phyloP scores from a whole-genome alignment of 1,284 basidiomycete species.

The Salmacisia buchloeana region DNA sequence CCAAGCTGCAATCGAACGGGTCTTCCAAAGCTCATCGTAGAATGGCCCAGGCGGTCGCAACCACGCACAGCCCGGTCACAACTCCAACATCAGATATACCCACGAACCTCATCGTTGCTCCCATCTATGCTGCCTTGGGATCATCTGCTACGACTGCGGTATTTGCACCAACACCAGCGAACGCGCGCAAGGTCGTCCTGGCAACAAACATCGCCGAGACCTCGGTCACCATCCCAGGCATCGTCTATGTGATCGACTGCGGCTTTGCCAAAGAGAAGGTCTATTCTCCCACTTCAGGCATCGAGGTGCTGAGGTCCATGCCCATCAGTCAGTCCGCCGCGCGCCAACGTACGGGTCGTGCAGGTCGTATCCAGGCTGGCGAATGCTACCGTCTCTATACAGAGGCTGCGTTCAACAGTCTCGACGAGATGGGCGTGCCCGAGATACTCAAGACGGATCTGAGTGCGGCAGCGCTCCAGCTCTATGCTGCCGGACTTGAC shows the following conservation, averaged over 20 bases:
- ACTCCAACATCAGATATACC: constrained; percentile 17
- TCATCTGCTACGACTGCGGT: constrained; percentile 33
- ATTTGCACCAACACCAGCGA: constrained; percentile 57
- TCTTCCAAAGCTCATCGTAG: not conserved
- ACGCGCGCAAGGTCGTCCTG: constrained; percentile 80
- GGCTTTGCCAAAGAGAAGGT: constrained; percentile 87
- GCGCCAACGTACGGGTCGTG: constrained; percentile 42
- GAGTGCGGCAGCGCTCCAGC: constrained; percentile 31
- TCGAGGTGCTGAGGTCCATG: constrained; percentile 39
- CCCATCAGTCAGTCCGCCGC: constrained; percentile 41
- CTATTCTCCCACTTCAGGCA: constrained; percentile 53
- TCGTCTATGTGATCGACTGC: constrained; percentile 84
- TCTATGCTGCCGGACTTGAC: constrained; percentile 41
- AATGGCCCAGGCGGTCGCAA: too few relatives aligned
- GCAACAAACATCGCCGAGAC: constrained; percentile 69
- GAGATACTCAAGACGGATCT: constrained; percentile 45
- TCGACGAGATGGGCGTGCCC: constrained; percentile 25
- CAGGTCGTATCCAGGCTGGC: constrained; percentile 40
- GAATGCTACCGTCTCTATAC: constrained; percentile 47
- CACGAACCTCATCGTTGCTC: constrained; percentile 31
- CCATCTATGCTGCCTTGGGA: constrained; percentile 48
- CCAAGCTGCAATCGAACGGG: not conserved
- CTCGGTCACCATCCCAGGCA: constrained; percentile 91
- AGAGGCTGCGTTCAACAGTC: constrained; percentile 22
- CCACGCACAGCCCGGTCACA: too few relatives aligned